Evolutionary conservation across 805 yeast species (phyloP).

Genomic region (Cephaloascus fragrans): DNA sequence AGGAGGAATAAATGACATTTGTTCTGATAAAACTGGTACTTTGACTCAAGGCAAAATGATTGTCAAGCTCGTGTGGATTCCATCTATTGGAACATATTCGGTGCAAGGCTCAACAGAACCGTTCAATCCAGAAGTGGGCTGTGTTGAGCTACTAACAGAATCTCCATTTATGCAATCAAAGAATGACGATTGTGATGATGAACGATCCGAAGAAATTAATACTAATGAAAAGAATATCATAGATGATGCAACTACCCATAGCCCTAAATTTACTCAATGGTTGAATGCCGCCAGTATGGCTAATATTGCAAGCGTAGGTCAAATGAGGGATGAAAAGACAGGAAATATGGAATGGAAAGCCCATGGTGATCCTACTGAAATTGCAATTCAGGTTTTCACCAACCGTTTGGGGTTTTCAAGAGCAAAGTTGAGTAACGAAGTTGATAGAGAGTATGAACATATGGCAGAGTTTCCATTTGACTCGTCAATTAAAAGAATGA

Average conservation of each 20-base stretch:
- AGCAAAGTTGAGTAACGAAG: slow-evolving; percentile 28
- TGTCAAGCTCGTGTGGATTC: slow-evolving; percentile 61
- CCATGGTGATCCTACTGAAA: slow-evolving; percentile 85
- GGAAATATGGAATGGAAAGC: slow-evolving; percentile 54
- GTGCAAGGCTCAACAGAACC: slow-evolving; percentile 51
- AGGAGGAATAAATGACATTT: slow-evolving; percentile 71
- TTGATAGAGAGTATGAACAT: slow-evolving; percentile 24
- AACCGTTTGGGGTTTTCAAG: slow-evolving; percentile 46
- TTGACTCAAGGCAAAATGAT: slow-evolving; percentile 76
- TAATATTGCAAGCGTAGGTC: slow-evolving; percentile 61
- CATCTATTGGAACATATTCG: slow-evolving; percentile 46
- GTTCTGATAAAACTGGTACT: slow-evolving; percentile 81
- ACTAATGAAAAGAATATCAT: not conserved
- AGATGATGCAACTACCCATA: not conserved
- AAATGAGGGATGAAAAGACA: slow-evolving; percentile 30
- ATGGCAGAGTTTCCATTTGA: slow-evolving; percentile 67
- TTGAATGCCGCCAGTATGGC: slow-evolving; percentile 64
- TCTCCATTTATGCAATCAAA: too few relatives aligned
- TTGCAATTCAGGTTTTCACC: slow-evolving; percentile 75
- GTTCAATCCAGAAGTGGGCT: slow-evolving; percentile 54
- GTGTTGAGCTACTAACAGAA: slow-evolving; percentile 19
- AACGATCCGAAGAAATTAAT: not conserved
- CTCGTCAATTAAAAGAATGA: slow-evolving; percentile 65
- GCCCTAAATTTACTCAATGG: slow-evolving; percentile 34
- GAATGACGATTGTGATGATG: too few relatives aligned